Conservation (phyloP, 192 early-diverging fungal genomes). For the Backusella macrospora region DNA sequence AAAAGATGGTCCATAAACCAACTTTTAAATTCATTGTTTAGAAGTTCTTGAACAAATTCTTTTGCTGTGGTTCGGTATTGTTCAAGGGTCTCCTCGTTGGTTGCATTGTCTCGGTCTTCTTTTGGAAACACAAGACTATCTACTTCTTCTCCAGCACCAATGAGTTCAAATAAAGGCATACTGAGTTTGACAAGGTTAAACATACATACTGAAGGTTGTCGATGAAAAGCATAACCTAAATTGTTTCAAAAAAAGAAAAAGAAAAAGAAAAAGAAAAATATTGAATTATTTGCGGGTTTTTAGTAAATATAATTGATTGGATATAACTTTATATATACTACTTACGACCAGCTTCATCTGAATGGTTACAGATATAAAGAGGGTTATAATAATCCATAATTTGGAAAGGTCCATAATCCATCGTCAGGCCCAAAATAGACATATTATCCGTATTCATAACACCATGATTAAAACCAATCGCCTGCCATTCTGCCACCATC, state of each 20-base stretch:
- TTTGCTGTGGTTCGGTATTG: slow-evolving; percentile 41
- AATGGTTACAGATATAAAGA: slow-evolving; percentile 76
- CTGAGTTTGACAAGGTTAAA: slow-evolving; percentile 83
- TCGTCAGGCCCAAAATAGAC: slow-evolving; percentile 52
- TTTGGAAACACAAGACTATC: slow-evolving; percentile 42
- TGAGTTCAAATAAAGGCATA: slow-evolving; percentile 62
- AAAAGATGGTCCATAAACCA: slow-evolving; percentile 54
- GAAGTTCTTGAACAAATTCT: slow-evolving; percentile 53
- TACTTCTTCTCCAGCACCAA: slow-evolving; percentile 58
- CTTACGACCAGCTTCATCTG: slow-evolving; percentile 76
- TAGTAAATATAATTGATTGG: neutral
- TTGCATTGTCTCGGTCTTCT: slow-evolving; percentile 7
- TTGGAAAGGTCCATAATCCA: slow-evolving; percentile 88
- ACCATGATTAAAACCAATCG: slow-evolving; percentile 78
- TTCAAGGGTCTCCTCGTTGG: slow-evolving; percentile 25
- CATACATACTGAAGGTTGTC: slow-evolving; percentile 79
- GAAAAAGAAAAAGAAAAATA: no score
- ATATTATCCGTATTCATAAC: slow-evolving; percentile 79
- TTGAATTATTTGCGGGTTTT: no score
- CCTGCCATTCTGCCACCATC: slow-evolving; percentile 82
- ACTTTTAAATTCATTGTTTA: slow-evolving; percentile 52
- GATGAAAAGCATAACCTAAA: slow-evolving; percentile 54
- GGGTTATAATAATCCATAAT: slow-evolving; percentile 89
- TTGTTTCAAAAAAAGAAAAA: neutral
- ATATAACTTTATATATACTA: slow-evolving; percentile 10